Conservation (phyloP, 345 rosid species). For the Ailanthus altissimus region DNA sequence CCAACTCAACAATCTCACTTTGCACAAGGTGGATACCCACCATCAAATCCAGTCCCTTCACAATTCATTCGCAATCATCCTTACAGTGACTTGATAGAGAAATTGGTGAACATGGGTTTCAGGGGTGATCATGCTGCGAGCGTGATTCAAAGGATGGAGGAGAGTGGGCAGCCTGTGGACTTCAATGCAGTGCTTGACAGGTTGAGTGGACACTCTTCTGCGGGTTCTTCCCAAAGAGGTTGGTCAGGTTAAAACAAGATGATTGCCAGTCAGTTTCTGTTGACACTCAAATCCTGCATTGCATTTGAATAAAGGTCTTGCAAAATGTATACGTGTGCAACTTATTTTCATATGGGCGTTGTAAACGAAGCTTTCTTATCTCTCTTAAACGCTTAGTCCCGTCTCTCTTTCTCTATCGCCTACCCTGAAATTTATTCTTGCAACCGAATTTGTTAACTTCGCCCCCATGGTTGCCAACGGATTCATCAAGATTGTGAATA, state of each 20-base stretch:
- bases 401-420: not conserved
- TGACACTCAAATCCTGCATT: slow-evolving; percentile 7
- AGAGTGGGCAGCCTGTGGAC: slow-evolving; percentile 86
- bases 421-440: too few species aligned
- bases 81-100: slow-evolving; percentile 77
- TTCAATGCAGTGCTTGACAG: slow-evolving; percentile 82
- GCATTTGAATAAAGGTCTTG: slow-evolving; percentile 13
- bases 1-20: slow-evolving; percentile 62
- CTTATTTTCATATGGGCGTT: not conserved
- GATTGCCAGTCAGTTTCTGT: not conserved
- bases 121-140: slow-evolving; percentile 70
- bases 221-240: slow-evolving; percentile 66
- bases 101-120: slow-evolving; percentile 87
- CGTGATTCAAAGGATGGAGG: slow-evolving; percentile 95
- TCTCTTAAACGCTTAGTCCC: not conserved
- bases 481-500: too few species aligned
- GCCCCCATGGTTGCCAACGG: too few species aligned
- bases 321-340: not conserved
- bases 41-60: slow-evolving; percentile 48
- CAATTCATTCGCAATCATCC: slow-evolving; percentile 66
- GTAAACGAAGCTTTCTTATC: slow-evolving; percentile 1
- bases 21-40: slow-evolving; percentile 69
- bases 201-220: slow-evolving; percentile 65
- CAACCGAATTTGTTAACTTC: too few species aligned
- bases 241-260: slow-evolving; percentile 49